phyloP scores from a whole-genome alignment of 2,329 filamentous ascomycete genomes.

The Arthrocladium fulminans region DNA sequence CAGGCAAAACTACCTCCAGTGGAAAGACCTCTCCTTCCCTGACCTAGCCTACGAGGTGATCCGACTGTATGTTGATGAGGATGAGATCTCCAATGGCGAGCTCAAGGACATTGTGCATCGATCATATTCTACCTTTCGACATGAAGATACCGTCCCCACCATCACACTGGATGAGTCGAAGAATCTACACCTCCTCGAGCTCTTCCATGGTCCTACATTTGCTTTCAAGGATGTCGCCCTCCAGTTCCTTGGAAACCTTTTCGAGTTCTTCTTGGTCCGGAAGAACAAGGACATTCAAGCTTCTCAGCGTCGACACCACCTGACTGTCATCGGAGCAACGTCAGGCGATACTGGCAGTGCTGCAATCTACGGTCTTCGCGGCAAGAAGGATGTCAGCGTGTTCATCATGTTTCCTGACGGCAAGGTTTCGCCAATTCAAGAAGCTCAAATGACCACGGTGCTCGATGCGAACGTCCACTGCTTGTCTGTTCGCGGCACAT shows the following conservation, averaged over 20 bases:
- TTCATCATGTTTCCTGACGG: constrained; percentile 92
- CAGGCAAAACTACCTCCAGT: constrained; percentile 57
- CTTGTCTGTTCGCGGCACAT: constrained; percentile 77
- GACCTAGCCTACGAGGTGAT: constrained; percentile 79
- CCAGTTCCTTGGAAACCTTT: constrained; percentile 93
- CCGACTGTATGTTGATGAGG: constrained; percentile 73
- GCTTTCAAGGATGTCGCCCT: constrained; percentile 93
- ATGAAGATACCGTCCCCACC: constrained; percentile 67
- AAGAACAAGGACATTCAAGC: constrained; percentile 34
- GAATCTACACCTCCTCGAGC: constrained; percentile 77
- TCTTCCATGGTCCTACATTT: constrained; percentile 93
- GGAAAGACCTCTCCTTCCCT: constrained; percentile 69
- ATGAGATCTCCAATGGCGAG: constrained; percentile 72
- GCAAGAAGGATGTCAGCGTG: constrained; percentile 94
- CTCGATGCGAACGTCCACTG: constrained; percentile 89
- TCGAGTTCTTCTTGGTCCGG: constrained; percentile 40
- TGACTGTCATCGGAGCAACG: constrained; percentile 80
- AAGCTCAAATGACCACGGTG: constrained; percentile 95
- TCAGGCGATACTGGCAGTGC: constrained; percentile 84
- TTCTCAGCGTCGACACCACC: constrained; percentile 58
- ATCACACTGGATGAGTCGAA: constrained; percentile 61
- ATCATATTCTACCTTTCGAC: constrained; percentile 84
- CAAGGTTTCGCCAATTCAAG: constrained; percentile 82
- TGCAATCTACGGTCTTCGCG: constrained; percentile 87
- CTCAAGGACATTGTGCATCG: constrained; percentile 73